Evolutionary conservation across 1,284 basidiomycete species (phyloP).

Genomic region (Cystobasidium sp.): DNA sequence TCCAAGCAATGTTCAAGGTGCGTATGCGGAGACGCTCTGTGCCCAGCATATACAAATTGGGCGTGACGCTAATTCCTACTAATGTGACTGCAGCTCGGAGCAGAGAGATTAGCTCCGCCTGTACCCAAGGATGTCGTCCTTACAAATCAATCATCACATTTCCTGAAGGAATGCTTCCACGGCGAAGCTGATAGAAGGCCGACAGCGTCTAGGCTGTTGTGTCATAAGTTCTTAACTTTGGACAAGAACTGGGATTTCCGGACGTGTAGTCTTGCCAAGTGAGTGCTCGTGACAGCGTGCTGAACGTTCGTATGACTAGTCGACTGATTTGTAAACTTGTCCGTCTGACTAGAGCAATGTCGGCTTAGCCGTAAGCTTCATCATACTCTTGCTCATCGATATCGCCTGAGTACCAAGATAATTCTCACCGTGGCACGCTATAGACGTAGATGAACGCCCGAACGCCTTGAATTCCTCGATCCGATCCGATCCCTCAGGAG

Average conservation of each 20-base stretch:
- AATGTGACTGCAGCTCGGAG: constrained; percentile 67
- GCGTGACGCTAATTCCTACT: neutral
- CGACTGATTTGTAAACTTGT: neutral
- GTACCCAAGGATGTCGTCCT: constrained; percentile 81
- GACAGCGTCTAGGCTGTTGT: constrained; percentile 76
- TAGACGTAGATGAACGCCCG: too few relatives aligned
- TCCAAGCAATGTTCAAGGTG: constrained; percentile 93
- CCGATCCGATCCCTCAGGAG: too few relatives aligned
- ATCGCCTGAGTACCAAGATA: too few relatives aligned
- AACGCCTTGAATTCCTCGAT: too few relatives aligned
- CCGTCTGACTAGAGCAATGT: neutral
- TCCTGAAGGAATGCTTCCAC: constrained; percentile 86
- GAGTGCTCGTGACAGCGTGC: neutral
- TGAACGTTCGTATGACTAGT: neutral
- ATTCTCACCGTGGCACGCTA: too few relatives aligned
- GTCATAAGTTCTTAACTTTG: constrained; percentile 80
- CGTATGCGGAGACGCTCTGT: constrained; percentile 47
- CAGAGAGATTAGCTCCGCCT: constrained; percentile 81
- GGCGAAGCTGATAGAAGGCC: constrained; percentile 87
- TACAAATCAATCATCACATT: constrained; percentile 77
- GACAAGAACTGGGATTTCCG: constrained; percentile 73
- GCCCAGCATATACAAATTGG: neutral
- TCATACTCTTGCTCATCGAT: neutral
- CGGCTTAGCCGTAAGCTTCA: neutral
- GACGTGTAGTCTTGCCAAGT: constrained; percentile 20